These are phyloP conservation scores for Leptographium wingfieldii DNA, from an alignment of 2,329 filamentous ascomycete genomes.

Conservation along the genomic window DNA sequence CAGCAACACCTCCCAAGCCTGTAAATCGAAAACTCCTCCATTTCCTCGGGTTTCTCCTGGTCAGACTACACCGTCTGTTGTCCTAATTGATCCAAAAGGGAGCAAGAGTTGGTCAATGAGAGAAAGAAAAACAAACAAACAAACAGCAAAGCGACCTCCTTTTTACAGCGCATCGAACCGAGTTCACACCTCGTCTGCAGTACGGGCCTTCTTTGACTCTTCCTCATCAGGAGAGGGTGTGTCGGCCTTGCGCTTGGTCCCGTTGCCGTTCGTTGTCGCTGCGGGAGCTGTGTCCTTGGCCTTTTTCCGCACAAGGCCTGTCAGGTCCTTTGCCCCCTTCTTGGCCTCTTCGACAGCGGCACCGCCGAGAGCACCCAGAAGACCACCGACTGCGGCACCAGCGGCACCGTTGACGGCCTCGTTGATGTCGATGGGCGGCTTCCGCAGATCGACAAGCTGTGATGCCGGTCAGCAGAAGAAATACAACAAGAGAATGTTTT, in stretches of 20 bases:
- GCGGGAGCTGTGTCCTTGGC: conserved; percentile 22
- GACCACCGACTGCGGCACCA: conserved; percentile 39
- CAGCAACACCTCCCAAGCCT: background rate
- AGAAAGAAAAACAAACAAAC: background rate
- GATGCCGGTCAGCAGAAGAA: background rate
- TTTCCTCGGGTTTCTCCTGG: background rate
- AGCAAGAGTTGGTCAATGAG: background rate
- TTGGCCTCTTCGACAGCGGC: conserved; percentile 60
- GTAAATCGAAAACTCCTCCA: background rate
- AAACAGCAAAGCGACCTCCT: background rate
- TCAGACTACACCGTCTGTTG: background rate
- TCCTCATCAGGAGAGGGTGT: conserved; percentile 19
- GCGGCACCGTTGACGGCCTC: conserved; percentile 39
- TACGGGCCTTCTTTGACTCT: conserved; percentile 22
- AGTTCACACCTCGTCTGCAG: conserved; percentile 1
- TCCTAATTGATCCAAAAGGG: background rate
- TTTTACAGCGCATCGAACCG: background rate
- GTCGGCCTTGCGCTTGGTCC: conserved; percentile 31
- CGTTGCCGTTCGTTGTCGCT: conserved; percentile 15
- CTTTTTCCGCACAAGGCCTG: conserved; percentile 61
- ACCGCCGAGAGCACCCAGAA: conserved; percentile 43
- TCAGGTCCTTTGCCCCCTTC: conserved; percentile 61
- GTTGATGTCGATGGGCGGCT: conserved; percentile 46
- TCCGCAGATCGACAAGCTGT: conserved; percentile 56
- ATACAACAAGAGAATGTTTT: background rate